Evolutionary conservation across 2,329 filamentous ascomycete genomes (phyloP).

Genomic region (Diaporthe ilicicola): DNA sequence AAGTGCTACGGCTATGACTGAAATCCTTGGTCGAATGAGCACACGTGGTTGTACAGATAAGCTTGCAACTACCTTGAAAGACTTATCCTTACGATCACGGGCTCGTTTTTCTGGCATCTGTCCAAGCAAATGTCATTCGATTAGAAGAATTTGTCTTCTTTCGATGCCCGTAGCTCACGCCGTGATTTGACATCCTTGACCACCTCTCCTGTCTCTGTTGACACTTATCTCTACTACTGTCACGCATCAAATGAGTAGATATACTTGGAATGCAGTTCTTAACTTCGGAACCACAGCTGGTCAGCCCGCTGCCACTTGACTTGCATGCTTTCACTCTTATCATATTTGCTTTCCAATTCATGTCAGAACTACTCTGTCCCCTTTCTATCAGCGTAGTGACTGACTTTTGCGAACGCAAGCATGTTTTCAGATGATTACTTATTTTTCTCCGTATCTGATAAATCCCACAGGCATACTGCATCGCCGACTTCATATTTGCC

Average conservation of each 20-base stretch:
- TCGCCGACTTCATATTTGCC: neutral
- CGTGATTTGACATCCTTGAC: neutral
- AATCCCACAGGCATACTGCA: neutral
- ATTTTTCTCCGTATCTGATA: neutral
- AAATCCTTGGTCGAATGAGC: neutral
- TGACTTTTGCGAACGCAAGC: neutral
- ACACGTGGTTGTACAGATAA: neutral
- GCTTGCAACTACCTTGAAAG: neutral
- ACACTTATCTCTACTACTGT: neutral
- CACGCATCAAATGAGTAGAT: neutral
- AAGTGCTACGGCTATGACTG: neutral
- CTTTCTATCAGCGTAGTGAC: neutral
- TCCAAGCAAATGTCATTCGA: neutral
- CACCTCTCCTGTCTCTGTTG: neutral
- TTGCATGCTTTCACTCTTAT: neutral
- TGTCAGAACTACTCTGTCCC: neutral
- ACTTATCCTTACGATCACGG: neutral
- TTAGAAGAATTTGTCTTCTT: too few species aligned
- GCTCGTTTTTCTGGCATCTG: neutral
- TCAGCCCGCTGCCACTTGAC: neutral
- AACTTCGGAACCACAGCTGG: too few species aligned
- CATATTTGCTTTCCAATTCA: neutral
- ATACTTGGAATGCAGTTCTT: neutral
- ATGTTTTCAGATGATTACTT: neutral
- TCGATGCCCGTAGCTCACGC: neutral